Base-by-base conservation (phyloP, 306 rosid species). In the Myrica gale region DNA sequence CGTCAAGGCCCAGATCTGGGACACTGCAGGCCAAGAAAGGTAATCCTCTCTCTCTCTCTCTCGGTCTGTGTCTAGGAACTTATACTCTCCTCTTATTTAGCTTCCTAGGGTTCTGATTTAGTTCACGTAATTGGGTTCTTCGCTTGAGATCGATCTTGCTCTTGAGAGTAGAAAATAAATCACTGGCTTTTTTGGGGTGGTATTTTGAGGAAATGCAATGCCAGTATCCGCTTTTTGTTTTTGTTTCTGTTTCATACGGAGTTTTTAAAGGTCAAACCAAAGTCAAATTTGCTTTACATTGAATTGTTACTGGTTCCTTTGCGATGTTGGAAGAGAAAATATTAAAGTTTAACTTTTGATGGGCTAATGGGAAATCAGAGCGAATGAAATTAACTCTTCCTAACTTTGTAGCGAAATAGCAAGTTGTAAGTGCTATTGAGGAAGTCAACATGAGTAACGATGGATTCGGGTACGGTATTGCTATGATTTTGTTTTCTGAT, bases 1-100 rank as follows among this genome's bases (percentile, higher is more conserved):
- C 74, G 91, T 95, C 48, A 95, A 95, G 83, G 98, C 98, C 87
- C 98, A 95, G 98, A 95, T 95, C 98, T 95, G 98, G 98, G 98
- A 95, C 86, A 95, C 97, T 3, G 98, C 98, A 1, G 98, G 98
- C 69, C 98, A 95, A 91, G 98, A 95, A 82, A 87, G 97, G 98
- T 95, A 78, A 71, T 21, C 71, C 44, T 75, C 48, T 9, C 61
- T 13, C 57, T 63, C 60, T 13, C 13, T 16, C 68, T 17, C 32
- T 65, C 46, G 56, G 37, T 32, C 37, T 32, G 37, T 32, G 37
- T 32, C 57, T 77, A 45, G 47, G 39, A 39, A 17, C 48, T 71
- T 19, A 15, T 13, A 19, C 51, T 41, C 23, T 23, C 1, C 51
- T 42, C 8, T 13, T 53, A 5, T 42, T 50, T 52, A 13, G 9